Evolutionary conservation across 1,284 basidiomycete species (phyloP).

Genomic region (Mycosarcoma mackinlayi): DNA sequence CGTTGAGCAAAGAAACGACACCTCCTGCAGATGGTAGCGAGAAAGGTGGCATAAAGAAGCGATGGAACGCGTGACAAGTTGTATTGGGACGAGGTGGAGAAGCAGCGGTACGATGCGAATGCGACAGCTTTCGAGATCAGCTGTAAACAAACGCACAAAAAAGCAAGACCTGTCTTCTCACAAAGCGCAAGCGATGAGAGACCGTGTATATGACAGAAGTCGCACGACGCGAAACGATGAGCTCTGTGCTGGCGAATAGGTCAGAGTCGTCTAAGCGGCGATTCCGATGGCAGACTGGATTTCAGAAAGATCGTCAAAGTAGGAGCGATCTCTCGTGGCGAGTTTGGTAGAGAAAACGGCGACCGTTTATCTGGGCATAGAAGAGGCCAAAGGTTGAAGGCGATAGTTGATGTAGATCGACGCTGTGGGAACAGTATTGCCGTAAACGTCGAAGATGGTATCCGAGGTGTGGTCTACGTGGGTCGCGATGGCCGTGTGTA

Average conservation of each 20-base stretch:
- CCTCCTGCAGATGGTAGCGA: slow-evolving; percentile 51
- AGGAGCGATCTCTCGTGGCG: slow-evolving; percentile 6
- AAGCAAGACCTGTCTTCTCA: slow-evolving; percentile 28
- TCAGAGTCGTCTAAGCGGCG: slow-evolving; percentile 4
- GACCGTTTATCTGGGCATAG: slow-evolving; percentile 19
- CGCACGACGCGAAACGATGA: slow-evolving; percentile 6
- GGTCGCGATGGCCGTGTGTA: slow-evolving; percentile 3
- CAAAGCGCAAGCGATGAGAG: slow-evolving; percentile 19
- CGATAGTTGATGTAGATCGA: slow-evolving; percentile 1
- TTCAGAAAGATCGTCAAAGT: not conserved
- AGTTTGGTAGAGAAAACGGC: not conserved
- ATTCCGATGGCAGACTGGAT: not conserved
- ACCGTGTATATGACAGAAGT: slow-evolving; percentile 44
- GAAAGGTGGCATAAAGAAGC: slow-evolving; percentile 46
- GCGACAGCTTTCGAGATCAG: slow-evolving; percentile 7
- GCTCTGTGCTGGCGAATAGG: slow-evolving; percentile 1
- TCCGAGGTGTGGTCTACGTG: not conserved
- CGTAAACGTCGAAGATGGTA: slow-evolving; percentile 1
- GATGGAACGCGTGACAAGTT: slow-evolving; percentile 12
- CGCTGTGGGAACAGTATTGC: not conserved
- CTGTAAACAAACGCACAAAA: slow-evolving; percentile 11
- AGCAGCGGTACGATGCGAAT: slow-evolving; percentile 10
- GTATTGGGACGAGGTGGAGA: not conserved
- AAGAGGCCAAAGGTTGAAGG: not conserved
- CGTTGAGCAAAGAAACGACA: slow-evolving; percentile 56